These are phyloP conservation scores for Verticillium nubilum DNA, from an alignment of 2,329 filamentous ascomycete genomes.

Conservation along the genomic window DNA sequence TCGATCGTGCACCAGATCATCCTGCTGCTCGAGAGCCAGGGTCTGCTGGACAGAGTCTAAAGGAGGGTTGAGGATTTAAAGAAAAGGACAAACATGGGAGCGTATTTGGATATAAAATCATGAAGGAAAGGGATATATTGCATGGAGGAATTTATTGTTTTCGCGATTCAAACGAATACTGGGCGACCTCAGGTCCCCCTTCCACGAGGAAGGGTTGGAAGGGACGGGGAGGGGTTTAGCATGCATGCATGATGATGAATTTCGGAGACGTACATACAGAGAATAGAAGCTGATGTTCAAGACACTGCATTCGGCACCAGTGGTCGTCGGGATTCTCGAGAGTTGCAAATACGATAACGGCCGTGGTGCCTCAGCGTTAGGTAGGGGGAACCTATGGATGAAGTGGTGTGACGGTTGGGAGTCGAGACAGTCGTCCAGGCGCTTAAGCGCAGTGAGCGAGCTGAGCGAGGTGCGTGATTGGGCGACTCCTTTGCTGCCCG, in stretches of 20 bases:
- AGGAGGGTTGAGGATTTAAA: background rate
- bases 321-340: no score
- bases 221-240: background rate
- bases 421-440: background rate
- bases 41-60: slow-evolving; percentile 71
- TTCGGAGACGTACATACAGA: background rate
- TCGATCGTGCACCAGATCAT: slow-evolving; percentile 97
- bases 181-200: background rate
- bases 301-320: no score
- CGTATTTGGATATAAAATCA: background rate
- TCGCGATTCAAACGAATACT: background rate
- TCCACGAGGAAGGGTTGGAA: background rate
- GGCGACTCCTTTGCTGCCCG: slow-evolving; percentile 7
- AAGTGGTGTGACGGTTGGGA: background rate
- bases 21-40: slow-evolving; percentile 82
- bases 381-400: no score
- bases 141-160: background rate
- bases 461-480: slow-evolving; percentile 2
- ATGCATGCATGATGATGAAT: background rate
- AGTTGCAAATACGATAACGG: background rate
- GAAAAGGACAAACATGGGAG: background rate
- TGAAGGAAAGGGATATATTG: background rate
- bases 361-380: no score
- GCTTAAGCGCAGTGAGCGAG: background rate
- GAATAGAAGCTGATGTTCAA: background rate